Evolutionary conservation across 2,329 filamentous ascomycete species (phyloP).

Genomic region (Conoideocrella luteorostrata): DNA sequence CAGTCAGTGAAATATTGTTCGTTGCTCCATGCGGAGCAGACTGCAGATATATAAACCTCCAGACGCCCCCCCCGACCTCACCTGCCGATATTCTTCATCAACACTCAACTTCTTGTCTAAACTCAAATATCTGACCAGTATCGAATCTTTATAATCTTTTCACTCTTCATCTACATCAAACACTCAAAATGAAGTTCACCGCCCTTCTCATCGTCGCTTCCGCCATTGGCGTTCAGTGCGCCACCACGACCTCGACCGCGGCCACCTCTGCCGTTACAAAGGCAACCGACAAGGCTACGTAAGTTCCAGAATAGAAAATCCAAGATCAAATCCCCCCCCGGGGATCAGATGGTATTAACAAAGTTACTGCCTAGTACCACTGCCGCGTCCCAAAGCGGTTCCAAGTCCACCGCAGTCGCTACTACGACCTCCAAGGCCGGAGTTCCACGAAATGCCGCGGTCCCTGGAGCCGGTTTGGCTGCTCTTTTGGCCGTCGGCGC

Average conservation of each 20-base stretch:
- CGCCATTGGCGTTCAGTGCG: neutral
- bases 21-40: neutral
- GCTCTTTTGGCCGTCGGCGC: conserved; percentile 1
- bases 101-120: neutral
- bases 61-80: neutral
- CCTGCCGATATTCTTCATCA: neutral
- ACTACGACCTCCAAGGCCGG: conserved; percentile 1
- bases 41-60: neutral
- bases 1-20: no score
- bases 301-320: neutral
- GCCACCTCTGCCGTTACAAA: neutral
- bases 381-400: neutral
- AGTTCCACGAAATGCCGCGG: neutral
- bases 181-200: conserved; percentile 2
- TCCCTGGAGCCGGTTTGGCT: neutral
- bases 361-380: neutral
- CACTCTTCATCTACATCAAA: neutral
- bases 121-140: no score
- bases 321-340: no score
- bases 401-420: neutral
- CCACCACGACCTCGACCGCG: neutral
- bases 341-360: no score
- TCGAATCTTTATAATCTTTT: no score
- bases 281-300: neutral
- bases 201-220: conserved; percentile 1